Base-by-base conservation (phyloP, 306 rosid species). In the Vigna unguiculata region DNA sequence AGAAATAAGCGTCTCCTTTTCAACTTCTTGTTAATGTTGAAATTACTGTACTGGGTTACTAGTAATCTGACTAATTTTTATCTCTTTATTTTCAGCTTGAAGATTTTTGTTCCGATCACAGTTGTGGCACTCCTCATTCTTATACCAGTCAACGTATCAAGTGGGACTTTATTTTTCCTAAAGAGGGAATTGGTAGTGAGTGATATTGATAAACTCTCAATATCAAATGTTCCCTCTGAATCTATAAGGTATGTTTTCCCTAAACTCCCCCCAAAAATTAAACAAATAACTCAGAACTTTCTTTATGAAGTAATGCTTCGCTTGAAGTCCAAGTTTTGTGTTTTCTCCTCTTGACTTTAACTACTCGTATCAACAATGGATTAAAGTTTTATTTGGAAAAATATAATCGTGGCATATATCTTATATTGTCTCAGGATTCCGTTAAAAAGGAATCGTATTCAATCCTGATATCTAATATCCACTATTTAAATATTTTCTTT, bases 131-230 rank as follows among this genome's bases (percentile, higher is more conserved):
- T 95, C 61, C 87, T 92, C 74, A 66, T 92, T 64, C 96, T 95
- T 69, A 91, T 95, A 71, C 97, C 97, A 36, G 99, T 95, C 74
- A 95, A 95, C 86, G 92, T 89, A 13, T 95, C 96, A 32, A 91
- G 93, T 81, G 99, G 97, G 71, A 83, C 97, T 63, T 67, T 95
- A 21, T 81, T 80, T 82, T 95, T 92, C 92, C 83, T 92, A 10
- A 85, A 65, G 87, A 92, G 64, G 79, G 99, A 95, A 64, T 77
- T 95, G 90, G 99, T 95, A 32, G 80, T 86, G 79, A 92, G 97
- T 74, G 87, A 95, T 51, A 95, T 95, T 8, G 99, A 95, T 82
- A 95, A 88, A 85, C 97, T 95, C 64, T 95, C 99, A 21, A 92
- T 95, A 84, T 92, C 97, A 16, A 95, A 95, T 83, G 99, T 95